A percentile compares a stretch with the other conserved stretches of the same genome.
Evolutionary conservation across 2,329 filamentous ascomycete species (phyloP).

Genomic region (Lachnellula suecica): DNA sequence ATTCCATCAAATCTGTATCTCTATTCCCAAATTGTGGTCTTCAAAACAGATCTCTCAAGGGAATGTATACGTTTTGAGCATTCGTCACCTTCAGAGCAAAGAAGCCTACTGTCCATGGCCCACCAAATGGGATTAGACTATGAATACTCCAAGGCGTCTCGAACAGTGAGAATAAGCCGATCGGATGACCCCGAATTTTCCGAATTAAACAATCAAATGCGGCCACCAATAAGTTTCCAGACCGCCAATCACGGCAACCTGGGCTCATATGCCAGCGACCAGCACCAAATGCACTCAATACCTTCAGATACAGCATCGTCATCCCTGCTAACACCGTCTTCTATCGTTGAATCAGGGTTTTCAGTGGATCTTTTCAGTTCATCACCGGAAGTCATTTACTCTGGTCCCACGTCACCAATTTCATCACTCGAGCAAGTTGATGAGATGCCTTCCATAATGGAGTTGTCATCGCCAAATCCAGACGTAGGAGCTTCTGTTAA

Average conservation of each 20-base stretch:
- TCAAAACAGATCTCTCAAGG: constrained; percentile 7
- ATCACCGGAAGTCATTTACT: neutral
- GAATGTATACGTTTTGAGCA: constrained; percentile 3
- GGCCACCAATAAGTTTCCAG: neutral
- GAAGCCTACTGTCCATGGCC: constrained; percentile 3
- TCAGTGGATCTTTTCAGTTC: neutral
- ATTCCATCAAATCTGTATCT: constrained; percentile 11
- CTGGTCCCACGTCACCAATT: neutral
- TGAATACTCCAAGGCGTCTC: constrained; percentile 3
- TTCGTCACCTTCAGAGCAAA: constrained; percentile 3
- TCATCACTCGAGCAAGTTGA: neutral
- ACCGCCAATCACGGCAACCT: neutral
- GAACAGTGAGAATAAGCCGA: constrained; percentile 7
- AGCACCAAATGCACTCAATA: too few relatives aligned
- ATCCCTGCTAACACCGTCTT: neutral
- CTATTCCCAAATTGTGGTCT: constrained; percentile 14
- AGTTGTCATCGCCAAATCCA: neutral
- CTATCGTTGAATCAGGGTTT: neutral
- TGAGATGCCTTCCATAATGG: neutral
- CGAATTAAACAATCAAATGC: neutral
- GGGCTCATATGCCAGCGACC: neutral
- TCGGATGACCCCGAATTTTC: neutral
- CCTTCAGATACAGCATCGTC: neutral
- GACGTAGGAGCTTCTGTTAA: neutral
- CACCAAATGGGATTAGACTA: constrained; percentile 5